Evolutionary conservation across 495 filamentous ascomycete species (phyloP), one percentile per base, ranked within the genome.

Genomic region (Lepraria neglecta): DNA sequence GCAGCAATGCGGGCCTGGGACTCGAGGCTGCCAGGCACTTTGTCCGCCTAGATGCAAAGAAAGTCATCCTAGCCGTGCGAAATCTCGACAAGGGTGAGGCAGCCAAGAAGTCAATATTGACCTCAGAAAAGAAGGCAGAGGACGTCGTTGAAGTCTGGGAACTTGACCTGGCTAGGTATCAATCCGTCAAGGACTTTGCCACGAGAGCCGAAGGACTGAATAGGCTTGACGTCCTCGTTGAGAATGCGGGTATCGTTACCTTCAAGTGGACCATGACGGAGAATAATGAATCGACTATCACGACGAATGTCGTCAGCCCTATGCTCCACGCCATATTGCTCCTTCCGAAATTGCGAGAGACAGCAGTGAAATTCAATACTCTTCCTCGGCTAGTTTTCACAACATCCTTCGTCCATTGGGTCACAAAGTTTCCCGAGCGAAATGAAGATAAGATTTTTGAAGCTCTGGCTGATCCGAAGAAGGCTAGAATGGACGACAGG

Each of bases 1-100:
- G 81, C 48, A 71, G 73, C 35, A 82, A 82, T 59, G 72, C 70
- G 5, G 82, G 82, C 30, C 66, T 84, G 1, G 81, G 82, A 30
- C 70, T 79, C 30, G 80, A 82, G 66, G 75, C 74, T 0, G 73
- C 74, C 5, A 68, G 71, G 11, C 74, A 78, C 64, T 74, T 77
- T 42, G 72, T 70, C 15, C 65, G 69, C 1, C 72, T 78, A 9
- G 72, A 71, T 50, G 71, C 76, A 28, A 52, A 57, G 30, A 73
- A 77, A 45, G 64, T 78, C 6, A 77, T 83, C 51, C 66, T 81
- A 3, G 79, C 72, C 4, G 73, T 77, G 31, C 77, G 81, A 3
- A 72, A 65, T 60, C 42, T 72, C 4, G 67, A 71, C 14, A 69
- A 70, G 28, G 75, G 75, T n/a, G 69, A 77, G 61, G 64, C 46